Base-by-base conservation (phyloP, 352 stramenopile genomes). In the Peronospora belbahrii region DNA sequence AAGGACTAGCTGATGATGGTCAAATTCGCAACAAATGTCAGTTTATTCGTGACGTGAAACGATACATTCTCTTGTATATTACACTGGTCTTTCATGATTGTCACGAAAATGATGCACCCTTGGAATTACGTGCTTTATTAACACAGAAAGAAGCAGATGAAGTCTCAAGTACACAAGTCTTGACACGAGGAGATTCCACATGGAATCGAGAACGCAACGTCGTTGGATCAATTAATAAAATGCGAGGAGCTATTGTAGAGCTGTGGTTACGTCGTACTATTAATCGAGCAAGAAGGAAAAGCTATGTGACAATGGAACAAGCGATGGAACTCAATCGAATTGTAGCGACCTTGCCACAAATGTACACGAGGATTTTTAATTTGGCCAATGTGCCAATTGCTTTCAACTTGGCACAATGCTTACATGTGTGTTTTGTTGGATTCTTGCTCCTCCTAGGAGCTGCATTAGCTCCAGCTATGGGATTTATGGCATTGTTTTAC, bases 31-130 rank as follows among this genome's bases (percentile, higher is more conserved):
- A 58, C 49, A 79, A 79, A 44, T 67, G 57, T n/a, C 59, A 75
- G 40, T 72, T 81, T 30, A 60, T 85, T 36, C 55, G 58, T 15
- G 68, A 83, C 48, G 53, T 85, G 11, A 78, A 80, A 56, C 67
- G 74, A n/a, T 71, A 77, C 32, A 57, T 75, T 42, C 35, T 85
- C 28, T 49, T 73, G 18, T 83, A 83, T 20, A 52, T 78, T 14
- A 70, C 61, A 32, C 54, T 85, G 2, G 60, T 74, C 9, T 73
- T 85, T 30, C 63, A 85, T 13, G 74, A 85, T 47, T 83, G 74
- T 23, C 64, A 71, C 32, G 45, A 54, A 42, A 65, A 53, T 27
- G 62, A 77, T 30, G 53, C 53, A 30, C 56, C 64, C 9, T 19
- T 68, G 28, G 63, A 81, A 48, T 37, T 83, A 25, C 64, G 59